A percentile compares a stretch with the other conserved stretches of the same genome.
Conservation (phyloP, 345 rosid genomes). For the Aegle marmelos region DNA sequence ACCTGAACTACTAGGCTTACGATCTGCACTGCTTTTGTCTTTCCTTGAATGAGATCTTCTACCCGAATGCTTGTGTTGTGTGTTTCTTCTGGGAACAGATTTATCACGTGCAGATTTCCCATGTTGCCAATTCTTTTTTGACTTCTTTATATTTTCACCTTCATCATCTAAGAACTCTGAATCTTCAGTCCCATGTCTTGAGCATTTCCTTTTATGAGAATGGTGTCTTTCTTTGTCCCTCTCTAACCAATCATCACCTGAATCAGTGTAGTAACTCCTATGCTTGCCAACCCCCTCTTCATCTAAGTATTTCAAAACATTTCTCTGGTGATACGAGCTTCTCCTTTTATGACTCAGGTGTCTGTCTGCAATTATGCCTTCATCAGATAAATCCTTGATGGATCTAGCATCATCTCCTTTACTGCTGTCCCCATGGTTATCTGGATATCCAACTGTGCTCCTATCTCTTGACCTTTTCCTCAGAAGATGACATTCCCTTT, state of each 20-base stretch:
- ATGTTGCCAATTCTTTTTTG: not conserved
- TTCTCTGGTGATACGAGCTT: conserved; percentile 17
- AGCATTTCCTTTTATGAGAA: conserved; percentile 25
- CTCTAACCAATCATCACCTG: conserved; percentile 24
- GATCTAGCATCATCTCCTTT: conserved; percentile 13
- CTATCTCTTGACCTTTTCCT: conserved; percentile 27
- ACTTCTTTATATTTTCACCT: conserved; percentile 7
- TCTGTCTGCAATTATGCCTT: conserved; percentile 21
- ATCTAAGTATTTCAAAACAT: conserved; percentile 8
- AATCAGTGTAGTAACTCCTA: conserved; percentile 8
- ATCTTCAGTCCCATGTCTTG: conserved; percentile 1
- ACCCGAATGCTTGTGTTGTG: not conserved
- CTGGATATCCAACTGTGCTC: conserved; percentile 20
- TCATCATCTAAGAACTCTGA: conserved; percentile 17
- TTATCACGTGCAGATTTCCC: conserved; percentile 7
- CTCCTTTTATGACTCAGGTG: conserved; percentile 12
- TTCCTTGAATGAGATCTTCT: conserved; percentile 18
- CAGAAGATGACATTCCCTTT: not conserved
- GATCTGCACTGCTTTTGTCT: conserved; percentile 1
- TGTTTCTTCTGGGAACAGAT: conserved; percentile 1
- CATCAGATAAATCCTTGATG: conserved; percentile 16
- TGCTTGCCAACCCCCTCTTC: conserved; percentile 10
- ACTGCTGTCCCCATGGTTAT: conserved; percentile 18
- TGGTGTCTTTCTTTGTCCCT: conserved; percentile 20
- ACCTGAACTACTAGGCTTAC: not conserved